Conservation (phyloP, 768 basidiomycete genomes). For the Leccinum truebloodii region DNA sequence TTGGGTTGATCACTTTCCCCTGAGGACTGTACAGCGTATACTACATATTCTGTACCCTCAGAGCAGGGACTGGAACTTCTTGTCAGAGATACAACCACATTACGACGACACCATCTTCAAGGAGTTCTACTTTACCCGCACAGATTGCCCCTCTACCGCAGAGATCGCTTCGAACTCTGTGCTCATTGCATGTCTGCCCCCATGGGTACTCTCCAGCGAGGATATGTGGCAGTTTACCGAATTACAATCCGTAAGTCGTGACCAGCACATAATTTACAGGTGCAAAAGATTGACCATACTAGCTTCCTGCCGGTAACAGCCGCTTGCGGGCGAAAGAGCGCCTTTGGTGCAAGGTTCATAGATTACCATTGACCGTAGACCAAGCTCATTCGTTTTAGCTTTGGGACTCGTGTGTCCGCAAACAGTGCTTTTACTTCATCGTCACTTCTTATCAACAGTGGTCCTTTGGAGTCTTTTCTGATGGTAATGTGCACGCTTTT, state of each 20-base stretch:
- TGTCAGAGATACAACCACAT: conserved; percentile 34
- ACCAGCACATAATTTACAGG: background rate
- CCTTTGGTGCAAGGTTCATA: conserved; percentile 59
- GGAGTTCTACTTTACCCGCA: conserved; percentile 46
- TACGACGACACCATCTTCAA: conserved; percentile 44
- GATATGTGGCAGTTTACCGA: conserved; percentile 55
- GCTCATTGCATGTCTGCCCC: conserved; percentile 59
- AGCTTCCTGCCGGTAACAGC: conserved; percentile 35
- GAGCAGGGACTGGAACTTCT: conserved; percentile 45
- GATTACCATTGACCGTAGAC: background rate
- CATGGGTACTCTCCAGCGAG: conserved; percentile 55
- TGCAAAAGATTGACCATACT: conserved; percentile 3
- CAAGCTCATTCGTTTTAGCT: conserved; percentile 24
- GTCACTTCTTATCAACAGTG: conserved; percentile 61
- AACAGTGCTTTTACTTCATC: conserved; percentile 54
- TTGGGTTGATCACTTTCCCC: conserved; percentile 36
- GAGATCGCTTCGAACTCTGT: conserved; percentile 38
- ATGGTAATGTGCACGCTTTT: conserved; percentile 36
- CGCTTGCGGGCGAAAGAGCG: conserved; percentile 52
- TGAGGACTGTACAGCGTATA: conserved; percentile 37
- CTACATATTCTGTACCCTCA: conserved; percentile 48
- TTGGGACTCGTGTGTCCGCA: conserved; percentile 56
- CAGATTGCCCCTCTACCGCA: conserved; percentile 20
- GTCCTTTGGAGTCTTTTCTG: conserved; percentile 63
- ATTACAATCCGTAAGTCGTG: conserved; percentile 32